Conservation (phyloP, 2,329 filamentous ascomycete species). For the Fusarium sp. region DNA sequence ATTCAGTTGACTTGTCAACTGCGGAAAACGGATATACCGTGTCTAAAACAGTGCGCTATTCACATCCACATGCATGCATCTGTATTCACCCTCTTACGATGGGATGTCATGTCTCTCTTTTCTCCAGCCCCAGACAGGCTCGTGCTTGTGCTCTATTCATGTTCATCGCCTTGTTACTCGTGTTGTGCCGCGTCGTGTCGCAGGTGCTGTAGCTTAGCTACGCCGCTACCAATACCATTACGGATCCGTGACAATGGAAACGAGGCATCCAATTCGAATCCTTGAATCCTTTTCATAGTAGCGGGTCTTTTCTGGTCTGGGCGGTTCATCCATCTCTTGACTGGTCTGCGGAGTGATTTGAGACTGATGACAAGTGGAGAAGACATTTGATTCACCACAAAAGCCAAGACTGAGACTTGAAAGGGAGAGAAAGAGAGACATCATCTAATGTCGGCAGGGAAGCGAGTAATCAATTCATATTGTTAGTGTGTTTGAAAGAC, state of each 20-base stretch:
- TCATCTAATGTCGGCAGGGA: slow-evolving; percentile 31
- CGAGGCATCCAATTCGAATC: slow-evolving; percentile 18
- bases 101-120: slow-evolving; percentile 4
- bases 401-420: slow-evolving; percentile 18
- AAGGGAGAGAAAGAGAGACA: slow-evolving; percentile 10
- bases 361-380: slow-evolving; percentile 28
- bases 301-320: slow-evolving; percentile 28
- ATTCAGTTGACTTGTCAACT: slow-evolving; percentile 1
- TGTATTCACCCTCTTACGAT: slow-evolving; percentile 25
- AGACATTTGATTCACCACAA: slow-evolving; percentile 1
- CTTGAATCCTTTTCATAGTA: neutral
- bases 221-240: slow-evolving; percentile 15
- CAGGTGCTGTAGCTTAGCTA: slow-evolving; percentile 7
- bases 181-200: slow-evolving; percentile 6
- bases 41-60: slow-evolving; percentile 21
- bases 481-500: slow-evolving; percentile 15
- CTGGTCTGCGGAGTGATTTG: slow-evolving; percentile 11
- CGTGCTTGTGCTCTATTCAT: slow-evolving; percentile 19
- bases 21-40: slow-evolving; percentile 1
- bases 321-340: slow-evolving; percentile 15
- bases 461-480: slow-evolving; percentile 15
- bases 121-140: slow-evolving; percentile 17
- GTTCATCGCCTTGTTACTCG: slow-evolving; percentile 10
- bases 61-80: slow-evolving; percentile 2
- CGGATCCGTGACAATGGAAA: slow-evolving; percentile 30